These are phyloP conservation scores for Ceratonia siliqua DNA, from an alignment of 306 rosid genomes.

Conservation along the genomic window DNA sequence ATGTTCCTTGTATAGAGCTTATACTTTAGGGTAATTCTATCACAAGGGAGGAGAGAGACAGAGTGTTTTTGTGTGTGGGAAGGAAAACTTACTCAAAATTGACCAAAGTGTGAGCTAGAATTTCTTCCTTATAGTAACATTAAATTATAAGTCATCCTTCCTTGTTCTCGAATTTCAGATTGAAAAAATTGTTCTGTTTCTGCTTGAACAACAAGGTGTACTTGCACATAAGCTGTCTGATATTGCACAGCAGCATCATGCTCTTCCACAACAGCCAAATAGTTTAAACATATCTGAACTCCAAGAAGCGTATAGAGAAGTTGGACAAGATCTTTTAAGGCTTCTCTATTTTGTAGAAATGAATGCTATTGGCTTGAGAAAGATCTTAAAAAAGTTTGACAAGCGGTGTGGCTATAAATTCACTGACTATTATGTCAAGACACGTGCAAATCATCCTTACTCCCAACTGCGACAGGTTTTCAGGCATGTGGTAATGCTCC, in stretches of 20 bases:
- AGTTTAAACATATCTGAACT: conserved; percentile 52
- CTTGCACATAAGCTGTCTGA: conserved; percentile 74
- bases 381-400: conserved; percentile 95
- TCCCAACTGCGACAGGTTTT: conserved; percentile 95
- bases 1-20: neutral
- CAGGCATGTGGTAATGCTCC: conserved; percentile 87
- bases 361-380: conserved; percentile 93
- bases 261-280: conserved; percentile 64
- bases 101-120: neutral
- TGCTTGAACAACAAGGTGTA: conserved; percentile 90
- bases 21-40: neutral
- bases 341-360: conserved; percentile 86
- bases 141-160: conserved; percentile 3
- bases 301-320: conserved; percentile 72
- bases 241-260: conserved; percentile 59
- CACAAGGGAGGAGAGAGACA: neutral
- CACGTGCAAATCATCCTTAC: conserved; percentile 98
- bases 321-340: conserved; percentile 80
- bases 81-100: neutral
- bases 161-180: conserved; percentile 54
- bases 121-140: neutral
- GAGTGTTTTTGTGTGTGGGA: neutral
- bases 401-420: conserved; percentile 85
- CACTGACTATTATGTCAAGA: conserved; percentile 84
- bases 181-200: conserved; percentile 81